Percentiles rank a stretch among this genome's conserved stretches.
phyloP scores from a whole-genome alignment of 2,329 filamentous ascomycete species.

The Aureobasidium subglaciale region DNA sequence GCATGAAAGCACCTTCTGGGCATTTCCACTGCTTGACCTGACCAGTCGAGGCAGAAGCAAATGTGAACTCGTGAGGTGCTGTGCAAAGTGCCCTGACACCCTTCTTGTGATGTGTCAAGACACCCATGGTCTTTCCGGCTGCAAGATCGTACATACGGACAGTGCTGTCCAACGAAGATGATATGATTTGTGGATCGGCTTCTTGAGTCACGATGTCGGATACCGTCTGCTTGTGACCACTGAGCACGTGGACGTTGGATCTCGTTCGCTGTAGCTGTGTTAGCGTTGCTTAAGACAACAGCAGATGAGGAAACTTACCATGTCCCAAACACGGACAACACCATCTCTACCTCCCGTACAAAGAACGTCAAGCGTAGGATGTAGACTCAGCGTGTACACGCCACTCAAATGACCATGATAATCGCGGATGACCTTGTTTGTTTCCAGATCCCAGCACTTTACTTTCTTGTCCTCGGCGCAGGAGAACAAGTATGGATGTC shows the following conservation, averaged over 20 bases:
- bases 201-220: slow-evolving; percentile 88
- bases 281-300: background rate
- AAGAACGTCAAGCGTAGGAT: slow-evolving; percentile 88
- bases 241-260: slow-evolving; percentile 88
- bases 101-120: slow-evolving; percentile 97
- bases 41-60: slow-evolving; percentile 82
- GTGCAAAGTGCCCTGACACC: slow-evolving; percentile 77
- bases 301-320: slow-evolving; percentile 40
- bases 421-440: slow-evolving; percentile 96
- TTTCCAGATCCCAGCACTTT: slow-evolving; percentile 98
- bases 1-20: slow-evolving; percentile 96
- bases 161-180: slow-evolving; percentile 83
- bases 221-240: slow-evolving; percentile 85
- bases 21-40: slow-evolving; percentile 99
- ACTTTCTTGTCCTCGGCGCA: slow-evolving; percentile 99
- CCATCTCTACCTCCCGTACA: slow-evolving; percentile 93
- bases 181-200: slow-evolving; percentile 92
- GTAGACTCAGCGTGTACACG: slow-evolving; percentile 87
- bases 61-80: slow-evolving; percentile 92
- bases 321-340: slow-evolving; percentile 94
- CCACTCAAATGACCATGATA: slow-evolving; percentile 96
- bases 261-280: slow-evolving; percentile 54
- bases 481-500: slow-evolving; percentile 95
- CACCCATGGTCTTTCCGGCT: slow-evolving; percentile 91
- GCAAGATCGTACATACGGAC: slow-evolving; percentile 93